phyloP scores from a whole-genome alignment of 805 yeast species.

The Yarrowia osloensis region DNA sequence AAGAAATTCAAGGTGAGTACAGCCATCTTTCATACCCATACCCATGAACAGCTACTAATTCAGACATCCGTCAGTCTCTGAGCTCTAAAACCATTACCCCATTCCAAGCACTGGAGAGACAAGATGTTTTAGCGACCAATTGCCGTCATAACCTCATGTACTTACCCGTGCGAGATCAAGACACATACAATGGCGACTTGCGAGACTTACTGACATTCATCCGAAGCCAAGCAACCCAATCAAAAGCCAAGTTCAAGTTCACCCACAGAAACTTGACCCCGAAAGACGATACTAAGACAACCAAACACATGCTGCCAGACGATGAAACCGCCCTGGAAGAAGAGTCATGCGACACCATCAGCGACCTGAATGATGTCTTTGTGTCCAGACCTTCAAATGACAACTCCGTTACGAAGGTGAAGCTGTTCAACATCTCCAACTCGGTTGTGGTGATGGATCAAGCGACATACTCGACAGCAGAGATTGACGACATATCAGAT shows the following conservation, averaged over 20 bases:
- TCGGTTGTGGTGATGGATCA: background rate
- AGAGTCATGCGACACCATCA: background rate
- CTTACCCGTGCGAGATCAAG: slow-evolving; percentile 22
- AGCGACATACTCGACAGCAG: slow-evolving; percentile 8
- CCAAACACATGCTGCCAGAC: background rate
- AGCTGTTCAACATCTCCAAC: background rate
- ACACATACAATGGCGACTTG: slow-evolving; percentile 24
- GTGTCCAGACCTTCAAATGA: background rate
- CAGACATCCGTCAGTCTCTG: background rate
- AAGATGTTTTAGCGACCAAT: background rate
- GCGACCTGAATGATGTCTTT: background rate
- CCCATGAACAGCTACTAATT: background rate
- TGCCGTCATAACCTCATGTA: slow-evolving; percentile 19
- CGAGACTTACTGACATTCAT: background rate
- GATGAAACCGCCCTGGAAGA: background rate
- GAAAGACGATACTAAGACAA: background rate
- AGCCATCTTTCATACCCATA: background rate
- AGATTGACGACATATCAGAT: slow-evolving; percentile 6
- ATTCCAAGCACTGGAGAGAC: background rate
- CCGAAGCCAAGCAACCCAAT: background rate
- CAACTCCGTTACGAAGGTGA: background rate
- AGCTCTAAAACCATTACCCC: background rate
- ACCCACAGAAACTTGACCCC: background rate
- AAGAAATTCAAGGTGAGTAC: background rate
- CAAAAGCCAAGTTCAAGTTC: slow-evolving; percentile 21